Percentiles rank a stretch among this genome's conserved stretches.
These are phyloP conservation scores for Tetracladium marchalianum DNA, from an alignment of 495 filamentous ascomycete genomes.

Conservation along the genomic window DNA sequence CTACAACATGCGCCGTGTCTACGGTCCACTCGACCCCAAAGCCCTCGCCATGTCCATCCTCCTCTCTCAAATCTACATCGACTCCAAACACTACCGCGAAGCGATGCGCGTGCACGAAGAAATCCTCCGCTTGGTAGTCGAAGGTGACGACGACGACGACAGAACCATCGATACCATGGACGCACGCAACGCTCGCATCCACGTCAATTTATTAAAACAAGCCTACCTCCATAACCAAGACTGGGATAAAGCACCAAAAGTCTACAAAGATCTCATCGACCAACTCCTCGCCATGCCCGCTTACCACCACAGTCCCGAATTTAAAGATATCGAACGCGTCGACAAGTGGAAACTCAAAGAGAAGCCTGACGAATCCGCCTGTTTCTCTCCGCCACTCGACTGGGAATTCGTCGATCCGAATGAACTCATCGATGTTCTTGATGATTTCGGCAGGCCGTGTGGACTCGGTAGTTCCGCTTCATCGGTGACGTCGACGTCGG, in stretches of 20 bases:
- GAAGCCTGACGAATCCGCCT: background rate
- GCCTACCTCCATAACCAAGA: slow-evolving; percentile 26
- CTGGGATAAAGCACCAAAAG: slow-evolving; percentile 21
- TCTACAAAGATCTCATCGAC: slow-evolving; percentile 9
- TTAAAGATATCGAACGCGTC: background rate
- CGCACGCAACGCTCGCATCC: slow-evolving; percentile 30
- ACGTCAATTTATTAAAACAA: slow-evolving; percentile 40
- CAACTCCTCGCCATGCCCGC: slow-evolving; percentile 7
- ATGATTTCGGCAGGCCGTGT: too few species aligned
- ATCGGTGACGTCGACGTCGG: too few species aligned
- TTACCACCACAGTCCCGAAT: background rate
- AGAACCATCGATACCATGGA: slow-evolving; percentile 19
- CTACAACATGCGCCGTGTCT: slow-evolving; percentile 53
- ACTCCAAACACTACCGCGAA: slow-evolving; percentile 36
- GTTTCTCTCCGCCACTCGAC: slow-evolving; percentile 4
- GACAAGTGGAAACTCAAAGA: slow-evolving; percentile 12
- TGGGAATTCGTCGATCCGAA: slow-evolving; percentile 8
- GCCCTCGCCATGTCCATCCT: slow-evolving; percentile 46
- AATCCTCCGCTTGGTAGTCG: slow-evolving; percentile 35
- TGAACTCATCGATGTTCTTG: background rate
- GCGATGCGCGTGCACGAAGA: slow-evolving; percentile 45
- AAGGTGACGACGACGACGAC: slow-evolving; percentile 32
- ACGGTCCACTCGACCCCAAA: slow-evolving; percentile 42
- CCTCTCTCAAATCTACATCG: slow-evolving; percentile 43
- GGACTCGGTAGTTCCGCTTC: too few species aligned